A percentile compares a stretch with the other conserved stretches of the same genome.
Evolutionary conservation across 345 rosid genomes (phyloP).

Genomic region (Eucalyptus erythrocorys): DNA sequence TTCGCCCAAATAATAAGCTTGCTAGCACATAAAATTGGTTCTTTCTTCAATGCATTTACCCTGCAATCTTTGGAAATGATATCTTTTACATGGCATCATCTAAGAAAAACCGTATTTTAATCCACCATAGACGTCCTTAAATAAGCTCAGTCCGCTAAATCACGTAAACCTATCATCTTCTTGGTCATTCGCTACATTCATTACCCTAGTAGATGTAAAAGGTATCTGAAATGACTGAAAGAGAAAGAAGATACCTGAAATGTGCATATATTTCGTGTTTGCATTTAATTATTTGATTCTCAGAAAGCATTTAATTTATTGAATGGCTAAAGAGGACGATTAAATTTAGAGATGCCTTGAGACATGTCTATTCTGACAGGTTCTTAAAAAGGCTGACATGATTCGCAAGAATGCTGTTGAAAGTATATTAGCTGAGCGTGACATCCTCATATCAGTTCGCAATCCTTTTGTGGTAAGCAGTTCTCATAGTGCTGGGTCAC

Average conservation of each 20-base stretch:
- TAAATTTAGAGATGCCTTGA: not conserved
- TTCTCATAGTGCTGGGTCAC: not conserved
- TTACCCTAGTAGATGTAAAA: not conserved
- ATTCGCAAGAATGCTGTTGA: conserved; percentile 97
- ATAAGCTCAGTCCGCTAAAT: not conserved
- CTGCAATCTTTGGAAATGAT: not conserved
- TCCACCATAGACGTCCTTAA: not conserved
- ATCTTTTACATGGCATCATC: not conserved
- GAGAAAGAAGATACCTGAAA: not conserved
- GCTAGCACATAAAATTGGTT: not conserved
- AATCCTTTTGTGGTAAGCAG: conserved; percentile 94
- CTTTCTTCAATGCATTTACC: not conserved
- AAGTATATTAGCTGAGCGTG: conserved; percentile 90
- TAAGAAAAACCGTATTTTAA: not conserved
- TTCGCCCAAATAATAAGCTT: not conserved
- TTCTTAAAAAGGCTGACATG: conserved; percentile 91
- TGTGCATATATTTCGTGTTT: not conserved
- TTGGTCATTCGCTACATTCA: not conserved
- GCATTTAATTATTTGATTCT: not conserved
- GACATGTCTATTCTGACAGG: conserved; percentile 28
- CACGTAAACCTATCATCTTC: not conserved
- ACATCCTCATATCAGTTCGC: conserved; percentile 87
- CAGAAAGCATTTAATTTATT: not conserved
- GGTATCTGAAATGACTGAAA: not conserved
- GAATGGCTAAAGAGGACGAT: not conserved